Base-by-base conservation (phyloP, 495 filamentous ascomycete genomes). In the Talaromyces stipitatus region DNA sequence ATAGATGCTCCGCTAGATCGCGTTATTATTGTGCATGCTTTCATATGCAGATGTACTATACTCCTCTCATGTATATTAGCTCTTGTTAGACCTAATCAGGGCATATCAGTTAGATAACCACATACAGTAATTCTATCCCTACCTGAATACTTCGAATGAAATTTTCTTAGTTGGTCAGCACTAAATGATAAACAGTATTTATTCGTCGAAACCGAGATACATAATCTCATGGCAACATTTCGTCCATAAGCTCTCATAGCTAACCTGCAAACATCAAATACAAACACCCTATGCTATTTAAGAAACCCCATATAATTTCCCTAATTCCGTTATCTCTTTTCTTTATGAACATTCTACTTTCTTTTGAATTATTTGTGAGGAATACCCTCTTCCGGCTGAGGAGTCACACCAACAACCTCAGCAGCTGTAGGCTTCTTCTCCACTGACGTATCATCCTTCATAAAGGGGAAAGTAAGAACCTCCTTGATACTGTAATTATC, bases 401-500 rank as follows among this genome's bases (percentile, higher is more conserved):
- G 82, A 73, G 84, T 71, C 56, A 88, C 69, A 36, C 77, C 82
- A 38, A 78, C 85, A 55, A 85, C 73, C 69, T 91, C 87, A 23
- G 84, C 85, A 47, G 84, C 85, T 65, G 68, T 72, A 64, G 76
- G 73, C 36, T 74, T 69, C 43, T 74, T 70, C 20, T 64, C 54
- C 3, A 70, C 68, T 32, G 72, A 72, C 63, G 77, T 73, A 54
- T 87, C 83, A 36, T 88, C 84, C 78, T 87, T 89, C 87, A 90
- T 90, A 64, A 89, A 83, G 16, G 85, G 95, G 82, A 98, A 97
- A 11, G 94, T 84, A 51, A 98, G 76, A 4, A 97, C 94, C 74
- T 98, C 94, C 78, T 95, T 94, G 73, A 97, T 97, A 55, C 74
- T 82, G 78, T 97, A 96, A 70, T 95, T 86, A 73, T 97, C 82